Evolutionary conservation across 2,329 filamentous ascomycete genomes (phyloP).

Genomic region (Beauveria pseudobassiana): DNA sequence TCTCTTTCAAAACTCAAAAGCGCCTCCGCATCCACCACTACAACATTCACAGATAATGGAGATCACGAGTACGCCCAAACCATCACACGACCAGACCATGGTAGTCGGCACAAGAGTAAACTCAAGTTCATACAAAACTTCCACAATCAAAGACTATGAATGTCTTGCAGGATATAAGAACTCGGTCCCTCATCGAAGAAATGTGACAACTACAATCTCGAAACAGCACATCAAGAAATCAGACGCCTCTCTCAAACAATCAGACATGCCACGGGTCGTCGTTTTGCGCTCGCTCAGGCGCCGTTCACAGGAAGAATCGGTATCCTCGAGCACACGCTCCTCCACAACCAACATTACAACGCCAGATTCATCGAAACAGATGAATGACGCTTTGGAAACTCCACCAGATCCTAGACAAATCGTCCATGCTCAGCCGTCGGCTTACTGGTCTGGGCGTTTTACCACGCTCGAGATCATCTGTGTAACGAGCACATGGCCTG

Average conservation of each 20-base stretch:
- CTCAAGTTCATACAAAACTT: slow-evolving; percentile 20
- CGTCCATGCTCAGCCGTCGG: slow-evolving; percentile 34
- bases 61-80: slow-evolving; percentile 4
- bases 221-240: not conserved
- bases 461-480: slow-evolving; percentile 45
- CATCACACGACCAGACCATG: not conserved
- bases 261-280: slow-evolving; percentile 6
- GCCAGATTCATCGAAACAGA: not conserved
- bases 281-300: slow-evolving; percentile 12
- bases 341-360: slow-evolving; percentile 7
- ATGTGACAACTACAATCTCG: not conserved
- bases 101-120: not conserved
- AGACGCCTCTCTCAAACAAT: not conserved
- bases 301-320: slow-evolving; percentile 16
- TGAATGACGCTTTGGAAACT: not conserved
- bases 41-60: not conserved
- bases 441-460: slow-evolving; percentile 59
- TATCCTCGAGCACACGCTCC: slow-evolving; percentile 16
- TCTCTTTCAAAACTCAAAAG: not conserved
- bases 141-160: slow-evolving; percentile 39
- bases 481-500: slow-evolving; percentile 18
- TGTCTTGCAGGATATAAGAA: slow-evolving; percentile 36
- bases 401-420: slow-evolving; percentile 21
- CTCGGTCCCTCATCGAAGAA: slow-evolving; percentile 31
- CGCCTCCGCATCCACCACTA: not conserved